A percentile compares a stretch with the other conserved stretches of the same genome.
phyloP scores from a whole-genome alignment of 2,329 filamentous ascomycete genomes.

The Davidsoniella neocaledoniae region DNA sequence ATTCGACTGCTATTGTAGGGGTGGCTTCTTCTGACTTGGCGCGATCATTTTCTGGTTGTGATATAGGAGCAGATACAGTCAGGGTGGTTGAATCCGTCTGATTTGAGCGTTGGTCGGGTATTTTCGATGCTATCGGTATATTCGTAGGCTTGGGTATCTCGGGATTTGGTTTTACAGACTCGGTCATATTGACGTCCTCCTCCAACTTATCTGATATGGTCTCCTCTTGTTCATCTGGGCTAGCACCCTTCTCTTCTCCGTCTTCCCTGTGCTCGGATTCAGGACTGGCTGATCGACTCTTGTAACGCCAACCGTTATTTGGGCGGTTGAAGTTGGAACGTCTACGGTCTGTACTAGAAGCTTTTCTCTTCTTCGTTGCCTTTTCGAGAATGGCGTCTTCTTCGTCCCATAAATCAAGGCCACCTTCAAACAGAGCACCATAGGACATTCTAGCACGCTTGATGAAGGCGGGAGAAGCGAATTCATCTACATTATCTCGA shows the following conservation, averaged over 20 bases:
- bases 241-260: conserved; percentile 2
- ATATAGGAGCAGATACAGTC: not conserved
- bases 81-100: not conserved
- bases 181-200: not conserved
- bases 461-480: conserved; percentile 63
- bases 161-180: not conserved
- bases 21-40: too few relatives aligned
- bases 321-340: conserved; percentile 29
- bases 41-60: too few relatives aligned
- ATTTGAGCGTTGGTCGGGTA: not conserved
- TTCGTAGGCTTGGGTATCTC: not conserved
- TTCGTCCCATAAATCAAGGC: conserved; percentile 54
- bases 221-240: conserved; percentile 6
- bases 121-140: not conserved
- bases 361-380: conserved; percentile 39
- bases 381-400: conserved; percentile 21
- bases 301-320: conserved; percentile 57
- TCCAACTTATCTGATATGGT: too few relatives aligned
- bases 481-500: conserved; percentile 33
- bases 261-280: conserved; percentile 24
- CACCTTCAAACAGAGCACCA: conserved; percentile 46
- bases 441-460: conserved; percentile 55
- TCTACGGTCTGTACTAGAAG: conserved; percentile 20
- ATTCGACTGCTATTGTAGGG: too few relatives aligned
- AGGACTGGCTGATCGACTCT: conserved; percentile 54